Evolutionary conservation across 768 basidiomycete species (phyloP).

Genomic region (Mycena indigotica): DNA sequence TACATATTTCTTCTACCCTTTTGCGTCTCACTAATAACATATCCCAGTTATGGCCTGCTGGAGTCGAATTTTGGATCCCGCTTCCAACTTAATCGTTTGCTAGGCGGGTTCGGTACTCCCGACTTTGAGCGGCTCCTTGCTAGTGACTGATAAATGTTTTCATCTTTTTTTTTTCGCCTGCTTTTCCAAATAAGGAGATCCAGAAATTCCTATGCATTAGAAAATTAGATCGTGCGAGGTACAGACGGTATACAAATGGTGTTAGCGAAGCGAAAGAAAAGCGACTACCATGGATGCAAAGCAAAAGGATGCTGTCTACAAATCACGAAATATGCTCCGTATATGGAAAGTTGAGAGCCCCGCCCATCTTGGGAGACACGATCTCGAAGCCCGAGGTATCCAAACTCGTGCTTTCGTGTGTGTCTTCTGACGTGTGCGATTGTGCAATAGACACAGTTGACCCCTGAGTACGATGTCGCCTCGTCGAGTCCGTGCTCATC

Average conservation of each 20-base stretch:
- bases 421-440: slow-evolving; percentile 31
- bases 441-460: slow-evolving; percentile 45
- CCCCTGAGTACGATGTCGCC: slow-evolving; percentile 25
- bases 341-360: slow-evolving; percentile 59
- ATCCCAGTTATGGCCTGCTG: too few species aligned
- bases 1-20: too few species aligned
- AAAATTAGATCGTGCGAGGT: not conserved
- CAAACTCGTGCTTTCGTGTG: slow-evolving; percentile 45
- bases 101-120: too few species aligned
- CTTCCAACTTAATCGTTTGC: too few species aligned
- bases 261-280: not conserved
- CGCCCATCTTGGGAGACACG: slow-evolving; percentile 52
- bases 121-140: too few species aligned
- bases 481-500: slow-evolving; percentile 29
- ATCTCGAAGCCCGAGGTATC: slow-evolving; percentile 72
- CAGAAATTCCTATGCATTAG: slow-evolving; percentile 1
- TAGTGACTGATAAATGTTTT: too few species aligned
- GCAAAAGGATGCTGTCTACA: slow-evolving; percentile 8
- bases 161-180: too few species aligned
- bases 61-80: too few species aligned
- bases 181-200: too few species aligned
- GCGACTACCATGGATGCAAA: not conserved
- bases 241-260: not conserved
- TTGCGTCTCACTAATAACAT: too few species aligned
- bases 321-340: slow-evolving; percentile 30